Conservation (phyloP, 768 basidiomycete genomes). For the Lactarius quietus region DNA sequence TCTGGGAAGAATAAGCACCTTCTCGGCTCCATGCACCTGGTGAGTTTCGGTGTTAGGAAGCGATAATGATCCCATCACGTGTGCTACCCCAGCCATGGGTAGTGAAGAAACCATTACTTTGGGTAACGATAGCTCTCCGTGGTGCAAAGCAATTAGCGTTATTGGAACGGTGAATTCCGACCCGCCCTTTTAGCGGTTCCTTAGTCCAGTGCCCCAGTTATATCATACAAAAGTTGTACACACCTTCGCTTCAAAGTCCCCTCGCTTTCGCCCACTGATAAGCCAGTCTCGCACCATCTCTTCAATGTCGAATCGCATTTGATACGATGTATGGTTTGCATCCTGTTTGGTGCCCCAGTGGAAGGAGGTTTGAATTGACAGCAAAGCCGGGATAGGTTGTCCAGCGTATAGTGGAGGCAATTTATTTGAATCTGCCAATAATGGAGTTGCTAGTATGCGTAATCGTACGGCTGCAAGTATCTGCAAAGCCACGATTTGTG, state of each 20-base stretch:
- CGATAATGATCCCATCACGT: conserved; percentile 49
- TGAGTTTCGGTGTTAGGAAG: conserved; percentile 73
- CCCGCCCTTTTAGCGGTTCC: conserved; percentile 48
- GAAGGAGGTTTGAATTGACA: conserved; percentile 69
- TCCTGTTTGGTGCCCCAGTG: conserved; percentile 61
- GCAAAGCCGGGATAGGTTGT: conserved; percentile 69
- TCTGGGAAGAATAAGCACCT: conserved; percentile 75
- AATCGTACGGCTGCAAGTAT: conserved; percentile 63
- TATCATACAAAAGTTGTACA: conserved; percentile 28
- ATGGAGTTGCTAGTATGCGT: conserved; percentile 44
- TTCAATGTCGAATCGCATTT: conserved; percentile 76
- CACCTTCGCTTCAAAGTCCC: conserved; percentile 74
- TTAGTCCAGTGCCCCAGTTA: background rate
- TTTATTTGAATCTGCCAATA: conserved; percentile 33
- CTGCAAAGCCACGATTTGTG: conserved; percentile 35
- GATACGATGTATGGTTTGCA: conserved; percentile 42
- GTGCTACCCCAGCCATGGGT: conserved; percentile 45
- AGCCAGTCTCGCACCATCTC: conserved; percentile 85
- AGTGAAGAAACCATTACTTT: conserved; percentile 63
- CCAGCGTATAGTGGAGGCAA: conserved; percentile 65
- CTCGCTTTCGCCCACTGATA: conserved; percentile 83
- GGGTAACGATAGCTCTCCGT: conserved; percentile 77
- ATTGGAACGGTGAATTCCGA: conserved; percentile 56
- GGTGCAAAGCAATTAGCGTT: conserved; percentile 82
- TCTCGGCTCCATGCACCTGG: conserved; percentile 81